phyloP scores from a whole-genome alignment of 2,329 filamentous ascomycete species.

The Xylaria sp. region DNA sequence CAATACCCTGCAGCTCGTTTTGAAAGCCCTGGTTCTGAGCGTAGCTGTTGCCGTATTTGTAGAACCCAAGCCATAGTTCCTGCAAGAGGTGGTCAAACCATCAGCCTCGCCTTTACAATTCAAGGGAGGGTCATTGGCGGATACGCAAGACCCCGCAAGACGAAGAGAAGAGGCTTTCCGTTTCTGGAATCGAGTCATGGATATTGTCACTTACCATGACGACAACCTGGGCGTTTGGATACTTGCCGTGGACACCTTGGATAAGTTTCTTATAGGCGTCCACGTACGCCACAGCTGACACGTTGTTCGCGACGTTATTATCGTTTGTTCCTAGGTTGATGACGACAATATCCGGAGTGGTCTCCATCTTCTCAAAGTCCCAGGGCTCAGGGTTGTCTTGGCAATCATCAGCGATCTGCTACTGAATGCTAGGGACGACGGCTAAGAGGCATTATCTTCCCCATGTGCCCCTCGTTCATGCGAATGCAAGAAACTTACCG shows the following conservation, averaged over 20 bases:
- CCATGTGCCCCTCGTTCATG: not conserved
- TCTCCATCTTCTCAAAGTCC: slow-evolving; percentile 50
- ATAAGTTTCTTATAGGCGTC: slow-evolving; percentile 52
- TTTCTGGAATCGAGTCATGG: not conserved
- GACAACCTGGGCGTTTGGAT: slow-evolving; percentile 52
- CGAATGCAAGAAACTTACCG: slow-evolving; percentile 39
- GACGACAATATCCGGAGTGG: slow-evolving; percentile 51
- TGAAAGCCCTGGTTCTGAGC: slow-evolving; percentile 53
- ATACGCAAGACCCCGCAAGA: too few species aligned
- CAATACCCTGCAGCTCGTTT: slow-evolving; percentile 56
- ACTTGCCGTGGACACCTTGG: slow-evolving; percentile 53
- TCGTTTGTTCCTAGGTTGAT: slow-evolving; percentile 57
- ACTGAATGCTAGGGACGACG: not conserved
- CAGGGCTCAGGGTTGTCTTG: slow-evolving; percentile 50
- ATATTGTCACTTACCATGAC: slow-evolving; percentile 45
- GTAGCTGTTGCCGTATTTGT: slow-evolving; percentile 56
- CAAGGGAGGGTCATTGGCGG: not conserved
- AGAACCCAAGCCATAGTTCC: slow-evolving; percentile 57
- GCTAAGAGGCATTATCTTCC: not conserved
- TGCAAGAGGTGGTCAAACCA: not conserved
- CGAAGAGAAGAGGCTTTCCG: not conserved
- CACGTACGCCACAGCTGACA: slow-evolving; percentile 46
- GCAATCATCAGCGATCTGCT: slow-evolving; percentile 5
- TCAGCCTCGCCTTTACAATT: not conserved
- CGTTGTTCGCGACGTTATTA: slow-evolving; percentile 49